A percentile compares a stretch with the other conserved stretches of the same genome.
Evolutionary conservation across 2,329 filamentous ascomycete species (phyloP).

Genomic region (Ophiostoma montium): DNA sequence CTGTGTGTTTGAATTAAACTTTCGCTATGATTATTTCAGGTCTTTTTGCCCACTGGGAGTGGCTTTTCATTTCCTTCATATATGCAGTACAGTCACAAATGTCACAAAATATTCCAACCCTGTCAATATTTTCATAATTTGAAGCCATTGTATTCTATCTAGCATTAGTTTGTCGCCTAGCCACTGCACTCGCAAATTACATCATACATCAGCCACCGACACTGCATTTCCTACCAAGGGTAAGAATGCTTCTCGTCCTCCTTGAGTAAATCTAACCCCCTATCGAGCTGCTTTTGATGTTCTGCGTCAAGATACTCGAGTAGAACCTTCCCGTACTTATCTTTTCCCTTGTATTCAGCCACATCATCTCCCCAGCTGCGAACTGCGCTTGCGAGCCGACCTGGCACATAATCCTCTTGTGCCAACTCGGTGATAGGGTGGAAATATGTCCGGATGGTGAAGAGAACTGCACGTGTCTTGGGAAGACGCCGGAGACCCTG

Average conservation of each 20-base stretch:
- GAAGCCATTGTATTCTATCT: neutral
- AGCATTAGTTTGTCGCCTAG: no score
- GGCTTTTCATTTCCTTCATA: no score
- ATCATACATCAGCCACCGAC: neutral
- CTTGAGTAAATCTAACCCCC: neutral
- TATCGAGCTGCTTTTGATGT: neutral
- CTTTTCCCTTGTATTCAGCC: constrained; percentile 1
- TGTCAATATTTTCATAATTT: no score
- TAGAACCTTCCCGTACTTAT: neutral
- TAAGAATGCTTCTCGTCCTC: neutral
- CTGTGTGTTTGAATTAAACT: no score
- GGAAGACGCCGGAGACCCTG: neutral
- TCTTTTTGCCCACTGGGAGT: no score
- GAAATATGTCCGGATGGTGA: neutral
- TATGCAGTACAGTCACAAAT: no score
- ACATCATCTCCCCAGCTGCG: neutral
- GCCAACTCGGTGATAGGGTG: neutral
- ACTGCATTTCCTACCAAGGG: neutral
- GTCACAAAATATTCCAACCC: no score
- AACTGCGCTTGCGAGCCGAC: neutral
- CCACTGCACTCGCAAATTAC: no score
- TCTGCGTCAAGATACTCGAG: neutral
- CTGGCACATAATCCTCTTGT: neutral
- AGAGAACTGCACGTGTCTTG: neutral
- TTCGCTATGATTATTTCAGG: no score